phyloP scores from a whole-genome alignment of 2,329 filamentous ascomycete species.

The Huntiella omanensis region DNA sequence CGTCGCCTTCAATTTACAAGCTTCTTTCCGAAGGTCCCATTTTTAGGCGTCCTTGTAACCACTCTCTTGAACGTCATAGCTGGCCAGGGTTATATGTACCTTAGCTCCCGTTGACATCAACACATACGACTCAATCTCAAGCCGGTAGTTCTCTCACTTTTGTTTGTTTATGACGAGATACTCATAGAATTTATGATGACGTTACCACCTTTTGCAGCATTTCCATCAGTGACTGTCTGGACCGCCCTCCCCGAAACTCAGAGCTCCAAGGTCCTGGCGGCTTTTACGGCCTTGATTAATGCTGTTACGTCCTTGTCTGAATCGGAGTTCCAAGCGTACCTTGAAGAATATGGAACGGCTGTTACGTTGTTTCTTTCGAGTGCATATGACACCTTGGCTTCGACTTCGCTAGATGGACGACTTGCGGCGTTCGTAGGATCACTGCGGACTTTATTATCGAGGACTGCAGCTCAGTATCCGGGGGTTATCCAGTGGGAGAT shows the following conservation, averaged over 20 bases:
- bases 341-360: neutral
- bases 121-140: too few species aligned
- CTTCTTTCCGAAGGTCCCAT: too few species aligned
- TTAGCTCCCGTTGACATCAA: too few species aligned
- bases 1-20: too few species aligned
- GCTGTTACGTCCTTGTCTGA: constrained; percentile 43
- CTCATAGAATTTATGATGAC: too few species aligned
- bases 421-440: neutral
- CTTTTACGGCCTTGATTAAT: constrained; percentile 53
- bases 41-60: too few species aligned
- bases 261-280: constrained; percentile 59
- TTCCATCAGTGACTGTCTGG: constrained; percentile 51
- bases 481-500: constrained; percentile 46
- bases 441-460: neutral
- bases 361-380: constrained; percentile 39
- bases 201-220: constrained; percentile 56
- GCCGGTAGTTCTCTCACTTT: too few species aligned
- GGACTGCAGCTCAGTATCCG: constrained; percentile 16
- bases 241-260: constrained; percentile 47
- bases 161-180: too few species aligned
- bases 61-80: too few species aligned
- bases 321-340: constrained; percentile 29
- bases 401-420: constrained; percentile 1
- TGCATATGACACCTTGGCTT: constrained; percentile 39
- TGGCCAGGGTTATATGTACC: constrained; percentile 9